Evolutionary conservation across 108 stramenopile genomes (phyloP), one percentile per base, ranked within the genome.

Genomic region (Aurantiochytrium sp.): DNA sequence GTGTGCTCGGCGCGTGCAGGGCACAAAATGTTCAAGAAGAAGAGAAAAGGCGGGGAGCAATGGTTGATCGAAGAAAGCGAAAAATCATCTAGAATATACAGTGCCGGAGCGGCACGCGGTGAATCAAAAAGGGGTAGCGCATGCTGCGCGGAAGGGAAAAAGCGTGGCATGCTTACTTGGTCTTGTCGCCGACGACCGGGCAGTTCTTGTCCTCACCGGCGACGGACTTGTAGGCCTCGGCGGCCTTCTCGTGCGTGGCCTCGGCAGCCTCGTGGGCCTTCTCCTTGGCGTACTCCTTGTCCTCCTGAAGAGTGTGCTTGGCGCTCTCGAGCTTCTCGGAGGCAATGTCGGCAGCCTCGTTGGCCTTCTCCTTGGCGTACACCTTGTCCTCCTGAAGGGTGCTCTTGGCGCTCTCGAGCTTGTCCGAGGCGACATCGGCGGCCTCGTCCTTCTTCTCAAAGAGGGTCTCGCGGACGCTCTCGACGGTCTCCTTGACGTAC

Each of bases 391-490:
- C 64, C 14, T 69, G 64, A n/a, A 69, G 64, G 64, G 10, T 18
- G 19, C n/a, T n/a, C 64, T 69, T 28, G 64, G 35, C 18, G 14
- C n/a, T 69, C 64, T 69, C 64, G 64, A 42, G 29, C 29, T 28
- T 69, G 29, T 69, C 64, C 10, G 64, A 69, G 35, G 64, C 64
- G 64, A 35, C 25, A 0, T 69, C 64, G 35, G 64, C 64, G 35
- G 64, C 64, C 64, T 69, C 64, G 64, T 69, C 64, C 64, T 69
- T 69, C 64, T 69, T 69, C 64, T 69, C 64, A 42, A 69, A 69
- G 2, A 69, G n/a, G 64, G 64, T 69, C 64, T 69, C 64, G 19
- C n/a, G 14, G 64, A 69, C 64, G 18, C 64, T 69, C 64, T 69
- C 64, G 35, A 69, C 64, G 64, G 64, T 69, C 64, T 69, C 64